Base-by-base conservation (phyloP, 257 asterid species). In the Solanum gandarillasii region DNA sequence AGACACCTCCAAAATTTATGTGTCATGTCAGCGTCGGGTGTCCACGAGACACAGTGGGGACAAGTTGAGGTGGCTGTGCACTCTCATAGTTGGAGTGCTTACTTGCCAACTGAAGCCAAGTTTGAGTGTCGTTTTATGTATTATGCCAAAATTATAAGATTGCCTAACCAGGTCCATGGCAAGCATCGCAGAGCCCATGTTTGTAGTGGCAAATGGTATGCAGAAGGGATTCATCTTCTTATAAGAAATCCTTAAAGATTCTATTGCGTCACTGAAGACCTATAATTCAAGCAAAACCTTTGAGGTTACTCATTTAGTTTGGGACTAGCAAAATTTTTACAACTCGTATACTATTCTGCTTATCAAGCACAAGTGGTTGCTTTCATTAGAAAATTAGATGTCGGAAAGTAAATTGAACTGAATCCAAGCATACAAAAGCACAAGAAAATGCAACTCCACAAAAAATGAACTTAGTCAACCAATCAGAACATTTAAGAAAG, bases 151-250 rank as follows among this genome's bases (percentile, higher is more conserved):
- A 71, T n/a, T 36, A 25, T 38, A 71, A 39, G 52, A 43, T 27
- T 46, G 82, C 20, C 84, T 86, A 48, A 79, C 88, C 88, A 72
- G 67, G 46, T 86, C 88, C 83, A 48, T 72, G 14, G 84, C 79
- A 46, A 86, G 88, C 93, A 94, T 85, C 78, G 94, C 97, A 11
- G 97, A 94, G 88, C 97, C 88, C 88, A 86, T 86, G 88, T 86
- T 86, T 72, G 79, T 87, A 36, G 98, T 94, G 34, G 99, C 95
- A 91, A 95, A 91, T 74, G 99, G 99, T 81, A 96, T 98, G 91
- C 98, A 95, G 83, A 96, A 97, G 87, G 99, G 98, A 90, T 95
- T 97, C 98, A 95, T 94, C 94, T 94, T 95, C 92, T 90, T 93
- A 87, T 93, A 94, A 27, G 98, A 97, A 89, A 94, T 87, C 89